A percentile compares a stretch with the other conserved stretches of the same genome.
These are phyloP conservation scores for Vitellaria paradoxa DNA, from an alignment of 179 eudicot genomes.

Conservation along the genomic window DNA sequence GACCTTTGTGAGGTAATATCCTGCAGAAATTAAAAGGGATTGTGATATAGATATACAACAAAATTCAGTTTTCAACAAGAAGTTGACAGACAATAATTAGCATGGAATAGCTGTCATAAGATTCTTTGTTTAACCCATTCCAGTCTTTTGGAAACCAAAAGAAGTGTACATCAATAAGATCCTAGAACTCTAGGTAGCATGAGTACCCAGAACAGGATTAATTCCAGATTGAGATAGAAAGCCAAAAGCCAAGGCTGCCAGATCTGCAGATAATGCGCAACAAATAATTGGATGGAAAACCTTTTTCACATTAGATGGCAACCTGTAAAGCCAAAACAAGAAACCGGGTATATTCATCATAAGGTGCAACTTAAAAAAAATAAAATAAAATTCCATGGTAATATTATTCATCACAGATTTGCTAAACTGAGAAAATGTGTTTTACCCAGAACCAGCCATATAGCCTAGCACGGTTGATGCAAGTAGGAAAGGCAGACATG, in stretches of 20 bases:
- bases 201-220: slow-evolving; percentile 71
- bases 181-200: slow-evolving; percentile 16
- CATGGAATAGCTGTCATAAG: background rate
- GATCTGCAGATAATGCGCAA: slow-evolving; percentile 79
- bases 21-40: slow-evolving; percentile 25
- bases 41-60: background rate
- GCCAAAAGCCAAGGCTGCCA: slow-evolving; percentile 84
- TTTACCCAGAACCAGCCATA: slow-evolving; percentile 86
- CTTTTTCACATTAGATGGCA: slow-evolving; percentile 71
- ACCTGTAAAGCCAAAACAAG: slow-evolving; percentile 35
- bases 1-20: slow-evolving; percentile 83
- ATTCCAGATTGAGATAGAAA: slow-evolving; percentile 66
- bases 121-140: background rate
- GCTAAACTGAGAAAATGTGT: slow-evolving; percentile 8
- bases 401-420: background rate
- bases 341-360: background rate
- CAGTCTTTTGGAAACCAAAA: background rate
- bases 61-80: background rate
- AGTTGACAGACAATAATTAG: background rate
- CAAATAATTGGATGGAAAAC: slow-evolving; percentile 92
- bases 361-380: background rate
- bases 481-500: slow-evolving; percentile 88
- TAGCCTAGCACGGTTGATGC: slow-evolving; percentile 85
- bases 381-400: background rate
- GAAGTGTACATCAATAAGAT: background rate